Conservation (phyloP, 768 basidiomycete genomes). For the Suillus plorans region DNA sequence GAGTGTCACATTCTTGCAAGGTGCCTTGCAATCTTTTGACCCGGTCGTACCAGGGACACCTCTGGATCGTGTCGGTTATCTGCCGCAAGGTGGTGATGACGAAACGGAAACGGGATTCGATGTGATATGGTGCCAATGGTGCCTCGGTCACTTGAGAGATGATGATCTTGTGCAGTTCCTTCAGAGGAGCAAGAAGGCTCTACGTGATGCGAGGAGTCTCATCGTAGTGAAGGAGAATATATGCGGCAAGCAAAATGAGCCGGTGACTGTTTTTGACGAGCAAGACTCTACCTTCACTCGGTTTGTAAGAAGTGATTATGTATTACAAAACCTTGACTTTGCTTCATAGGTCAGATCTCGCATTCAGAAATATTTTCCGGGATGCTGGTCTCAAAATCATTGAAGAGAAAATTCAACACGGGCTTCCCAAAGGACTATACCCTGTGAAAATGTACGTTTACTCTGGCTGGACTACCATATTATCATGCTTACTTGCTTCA, state of each 20-base stretch:
- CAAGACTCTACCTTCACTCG: slow-evolving; percentile 90
- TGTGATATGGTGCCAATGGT: slow-evolving; percentile 97
- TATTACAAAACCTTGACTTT: slow-evolving; percentile 1
- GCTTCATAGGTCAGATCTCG: slow-evolving; percentile 67
- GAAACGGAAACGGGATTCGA: slow-evolving; percentile 71
- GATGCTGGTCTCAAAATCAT: slow-evolving; percentile 73
- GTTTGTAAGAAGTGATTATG: slow-evolving; percentile 36
- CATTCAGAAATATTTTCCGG: slow-evolving; percentile 77
- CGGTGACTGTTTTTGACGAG: slow-evolving; percentile 69
- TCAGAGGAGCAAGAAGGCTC: slow-evolving; percentile 54
- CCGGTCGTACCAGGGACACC: slow-evolving; percentile 50
- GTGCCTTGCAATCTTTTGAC: slow-evolving; percentile 79
- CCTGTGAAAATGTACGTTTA: slow-evolving; percentile 78
- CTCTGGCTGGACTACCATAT: slow-evolving; percentile 8
- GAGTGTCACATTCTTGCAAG: slow-evolving; percentile 78
- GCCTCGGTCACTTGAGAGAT: slow-evolving; percentile 83
- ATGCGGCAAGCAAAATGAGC: slow-evolving; percentile 62
- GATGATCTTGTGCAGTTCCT: slow-evolving; percentile 78
- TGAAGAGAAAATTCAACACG: slow-evolving; percentile 75
- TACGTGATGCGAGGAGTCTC: slow-evolving; percentile 48
- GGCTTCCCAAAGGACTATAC: slow-evolving; percentile 80
- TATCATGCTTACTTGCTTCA: slow-evolving; percentile 3
- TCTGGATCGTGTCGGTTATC: slow-evolving; percentile 68
- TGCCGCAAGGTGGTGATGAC: slow-evolving; percentile 48
- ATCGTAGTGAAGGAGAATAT: slow-evolving; percentile 94